Base-by-base conservation (phyloP, 1,284 basidiomycete species). In the Ganoderma multipileum region DNA sequence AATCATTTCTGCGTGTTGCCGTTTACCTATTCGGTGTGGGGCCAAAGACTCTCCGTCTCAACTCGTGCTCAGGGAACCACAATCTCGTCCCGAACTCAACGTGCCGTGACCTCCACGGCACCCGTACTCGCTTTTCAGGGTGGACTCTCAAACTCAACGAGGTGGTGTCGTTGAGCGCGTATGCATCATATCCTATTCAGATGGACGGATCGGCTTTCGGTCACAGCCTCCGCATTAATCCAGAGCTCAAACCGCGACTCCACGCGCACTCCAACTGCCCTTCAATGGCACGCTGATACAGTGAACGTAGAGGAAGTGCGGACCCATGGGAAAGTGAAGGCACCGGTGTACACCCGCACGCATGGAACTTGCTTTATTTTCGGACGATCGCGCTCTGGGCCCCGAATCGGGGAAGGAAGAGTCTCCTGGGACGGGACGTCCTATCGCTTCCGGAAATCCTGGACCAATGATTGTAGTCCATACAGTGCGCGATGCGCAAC, bases 181-280 rank as follows among this genome's bases (percentile, higher is more conserved):
- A 28, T 33, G 33, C 33, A 23, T 58, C 55, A 38, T 8, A 58
- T n/a, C 36, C 30, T 30, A n/a, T 36, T 20, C 30, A 36, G 55
- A 33, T 14, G 16, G 33, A 38, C 3, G 20, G 55, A 58, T 58
- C 55, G 30, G 60, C 28, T 42, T 28, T 61, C 26, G 26, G 42
- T 12, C 59, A 60, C 59, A 42, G 59, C 59, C 39, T 20, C 59
- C 59, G 36, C 36, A n/a, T 39, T 26, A n/a, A n/a, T n/a, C 58
- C 38, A 33, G 18, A 36, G 30, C 55, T 38, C 33, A 28, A 26
- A 16, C 52, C 52, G 16, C 28, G 7, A 28, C 28, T 18, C 52
- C 26, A 16, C 28, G 30, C 14, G 14, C 16, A 54, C 12, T 20
- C 28, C 16, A 33, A 18, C 30, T 30, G 52, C 33, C 52, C 28